These are phyloP conservation scores for Chlorella ohadii DNA, from an alignment of 139 green algal genomes.

Conservation along the genomic window DNA sequence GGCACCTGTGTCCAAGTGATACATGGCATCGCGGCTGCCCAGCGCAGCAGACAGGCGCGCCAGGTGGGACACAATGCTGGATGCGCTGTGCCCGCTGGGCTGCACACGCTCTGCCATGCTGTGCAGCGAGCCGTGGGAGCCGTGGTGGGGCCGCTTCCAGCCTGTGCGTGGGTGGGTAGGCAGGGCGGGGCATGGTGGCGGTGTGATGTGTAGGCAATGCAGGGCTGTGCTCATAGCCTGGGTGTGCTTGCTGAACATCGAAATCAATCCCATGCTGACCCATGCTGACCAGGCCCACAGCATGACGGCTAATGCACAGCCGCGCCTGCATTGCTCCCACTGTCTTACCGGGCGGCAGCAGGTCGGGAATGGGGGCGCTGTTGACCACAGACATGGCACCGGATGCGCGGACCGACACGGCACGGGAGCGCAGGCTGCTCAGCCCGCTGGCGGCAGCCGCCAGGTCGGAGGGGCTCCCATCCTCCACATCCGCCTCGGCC, in stretches of 20 bases:
- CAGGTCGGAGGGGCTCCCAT: background rate
- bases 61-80: background rate
- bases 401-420: background rate
- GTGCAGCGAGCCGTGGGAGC: background rate
- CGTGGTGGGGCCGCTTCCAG: background rate
- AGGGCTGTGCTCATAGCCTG: no score
- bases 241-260: no score
- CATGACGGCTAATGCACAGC: no score
- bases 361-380: conserved; percentile 4
- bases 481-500: background rate
- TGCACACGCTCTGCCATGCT: background rate
- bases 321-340: background rate
- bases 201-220: no score
- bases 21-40: conserved; percentile 6
- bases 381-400: background rate
- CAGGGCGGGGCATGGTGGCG: no score
- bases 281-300: no score
- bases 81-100: background rate
- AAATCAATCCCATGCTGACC: no score
- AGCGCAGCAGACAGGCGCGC: background rate
- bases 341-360: background rate
- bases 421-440: background rate
- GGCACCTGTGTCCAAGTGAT: conserved; percentile 21
- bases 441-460: background rate
- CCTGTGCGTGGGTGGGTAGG: background rate